Percentiles rank a stretch among this genome's conserved stretches.
phyloP scores from a whole-genome alignment of 2,329 filamentous ascomycete species.

The Dothistroma septosporum region DNA sequence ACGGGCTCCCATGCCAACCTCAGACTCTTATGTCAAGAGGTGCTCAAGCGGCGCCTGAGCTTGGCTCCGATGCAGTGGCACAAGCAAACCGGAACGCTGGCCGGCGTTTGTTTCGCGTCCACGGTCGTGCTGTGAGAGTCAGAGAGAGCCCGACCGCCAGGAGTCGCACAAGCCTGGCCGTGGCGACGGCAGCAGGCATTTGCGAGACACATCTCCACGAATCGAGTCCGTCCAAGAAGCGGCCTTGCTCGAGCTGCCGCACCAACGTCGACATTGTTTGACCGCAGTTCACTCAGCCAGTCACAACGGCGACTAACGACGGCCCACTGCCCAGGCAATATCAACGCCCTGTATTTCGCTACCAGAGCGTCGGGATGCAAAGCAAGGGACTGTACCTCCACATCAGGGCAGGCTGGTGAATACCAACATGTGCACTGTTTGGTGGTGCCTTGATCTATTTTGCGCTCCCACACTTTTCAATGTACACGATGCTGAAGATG shows the following conservation, averaged over 20 bases:
- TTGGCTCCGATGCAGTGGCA: neutral
- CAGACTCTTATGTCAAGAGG: neutral
- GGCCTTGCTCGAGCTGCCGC: slow-evolving; percentile 5
- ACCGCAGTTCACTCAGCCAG: neutral
- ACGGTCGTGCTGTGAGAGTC: neutral
- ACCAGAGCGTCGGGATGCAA: neutral
- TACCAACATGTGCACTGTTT: neutral
- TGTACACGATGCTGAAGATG: neutral
- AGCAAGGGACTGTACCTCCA: neutral
- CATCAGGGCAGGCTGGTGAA: neutral
- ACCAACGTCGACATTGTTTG: neutral
- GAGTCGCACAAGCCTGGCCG: neutral
- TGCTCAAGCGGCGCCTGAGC: neutral
- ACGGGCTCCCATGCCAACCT: neutral
- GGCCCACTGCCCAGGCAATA: neutral
- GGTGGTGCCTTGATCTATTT: neutral
- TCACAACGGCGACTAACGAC: neutral
- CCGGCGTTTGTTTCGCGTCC: neutral
- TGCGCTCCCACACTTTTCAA: neutral
- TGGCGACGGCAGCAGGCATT: slow-evolving; percentile 2
- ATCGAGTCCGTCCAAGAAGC: neutral
- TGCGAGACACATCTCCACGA: neutral
- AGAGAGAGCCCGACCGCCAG: neutral
- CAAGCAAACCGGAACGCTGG: neutral
- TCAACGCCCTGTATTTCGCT: slow-evolving; percentile 5